Evolutionary conservation across 31 red algal species (phyloP), one percentile per base, ranked within the genome.

Genomic region (Odonthalia washingtoniensis): DNA sequence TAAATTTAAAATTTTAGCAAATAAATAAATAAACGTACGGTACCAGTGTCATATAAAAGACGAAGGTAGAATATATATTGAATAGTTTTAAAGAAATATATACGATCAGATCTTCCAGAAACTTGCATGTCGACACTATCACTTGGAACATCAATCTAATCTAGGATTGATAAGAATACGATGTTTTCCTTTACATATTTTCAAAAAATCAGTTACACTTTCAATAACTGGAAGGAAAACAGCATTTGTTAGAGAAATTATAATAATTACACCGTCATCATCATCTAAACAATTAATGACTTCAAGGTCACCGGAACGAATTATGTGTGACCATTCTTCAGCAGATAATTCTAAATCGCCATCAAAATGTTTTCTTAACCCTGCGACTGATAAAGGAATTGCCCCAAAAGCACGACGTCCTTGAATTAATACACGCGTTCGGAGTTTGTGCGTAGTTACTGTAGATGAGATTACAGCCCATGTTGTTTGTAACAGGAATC

Each of bases 181-280:
- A 21, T 91, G 89, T 16, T 75, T 66, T 26, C 72, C 78, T 4
- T 28, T 81, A 39, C 74, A 64, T 36, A 72, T 24, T 6, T 80
- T 32, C 12, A 85, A 87, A 52, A 93, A 65, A 46, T 75, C 40
- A 4, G 46, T 41, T 2, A 96, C 78, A 64, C 82, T 79, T 0
- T 92, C 70, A 26, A 91, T 67, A 0, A 94, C 78, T 1, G 92
- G 95, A 49, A 88, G 78, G 35, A 84, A 86, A 4, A 86, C 83
- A 1, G 92, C 76, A 75, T 97, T 97, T 44, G 91, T 94, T n/a
- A 91, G 95, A 33, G 92, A 86, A 24, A 97, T 44, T 63, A 97
- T 82, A 40, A 97, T 34, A 42, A 92, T 65, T 40, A 46, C 65
- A 17, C 91, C 81, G 32, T 92, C 91, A 81, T 93, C 80, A 60